Conservation (phyloP, 129 eudicot species). For the Apium graveolens region DNA sequence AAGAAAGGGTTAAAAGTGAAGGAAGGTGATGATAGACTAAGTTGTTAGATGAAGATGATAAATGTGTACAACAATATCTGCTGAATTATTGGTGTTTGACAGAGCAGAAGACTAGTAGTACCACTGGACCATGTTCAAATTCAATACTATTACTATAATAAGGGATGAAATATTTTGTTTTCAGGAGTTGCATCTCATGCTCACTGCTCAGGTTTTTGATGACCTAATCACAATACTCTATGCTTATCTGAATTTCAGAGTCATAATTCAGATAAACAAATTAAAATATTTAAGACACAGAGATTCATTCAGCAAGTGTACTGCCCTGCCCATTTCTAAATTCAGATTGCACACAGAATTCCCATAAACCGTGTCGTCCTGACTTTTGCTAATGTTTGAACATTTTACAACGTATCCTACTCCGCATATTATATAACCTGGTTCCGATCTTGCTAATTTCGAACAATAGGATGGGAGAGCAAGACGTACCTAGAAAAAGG, state of each 20-base stretch:
- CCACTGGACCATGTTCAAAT: neutral
- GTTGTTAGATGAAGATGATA: neutral
- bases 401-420: too few relatives aligned
- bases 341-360: too few relatives aligned
- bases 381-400: neutral
- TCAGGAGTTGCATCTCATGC: neutral
- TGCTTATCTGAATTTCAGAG: too few relatives aligned
- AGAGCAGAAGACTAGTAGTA: neutral
- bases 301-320: too few relatives aligned
- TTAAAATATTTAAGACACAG: too few relatives aligned
- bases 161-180: neutral
- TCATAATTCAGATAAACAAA: too few relatives aligned
- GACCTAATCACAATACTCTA: neutral
- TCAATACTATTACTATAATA: too few relatives aligned
- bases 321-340: too few relatives aligned
- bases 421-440: too few relatives aligned
- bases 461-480: neutral
- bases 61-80: neutral
- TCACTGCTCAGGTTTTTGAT: too few relatives aligned
- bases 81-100: neutral
- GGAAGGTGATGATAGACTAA: neutral
- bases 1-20: neutral
- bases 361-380: too few relatives aligned
- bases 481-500: neutral
- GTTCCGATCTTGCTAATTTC: neutral